These are phyloP conservation scores for Leccinum pachyderme DNA, from an alignment of 1,284 basidiomycete species.

Conservation along the genomic window DNA sequence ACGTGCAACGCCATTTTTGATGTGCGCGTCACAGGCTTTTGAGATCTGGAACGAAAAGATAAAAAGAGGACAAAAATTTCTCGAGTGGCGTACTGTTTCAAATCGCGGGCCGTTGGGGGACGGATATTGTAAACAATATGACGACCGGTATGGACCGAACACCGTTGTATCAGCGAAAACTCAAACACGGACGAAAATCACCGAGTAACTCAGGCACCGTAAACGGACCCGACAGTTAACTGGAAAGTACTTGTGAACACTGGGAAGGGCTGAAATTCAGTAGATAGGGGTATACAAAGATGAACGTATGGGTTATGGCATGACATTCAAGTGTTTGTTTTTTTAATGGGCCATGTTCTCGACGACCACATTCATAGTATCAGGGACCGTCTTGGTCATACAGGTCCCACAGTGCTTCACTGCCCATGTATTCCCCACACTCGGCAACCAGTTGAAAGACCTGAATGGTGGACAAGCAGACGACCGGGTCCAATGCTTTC, in stretches of 20 bases:
- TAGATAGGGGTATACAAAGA: neutral
- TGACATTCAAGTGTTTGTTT: neutral
- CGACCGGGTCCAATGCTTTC: neutral
- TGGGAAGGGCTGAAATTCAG: neutral
- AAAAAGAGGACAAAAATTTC: neutral
- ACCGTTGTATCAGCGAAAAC: neutral
- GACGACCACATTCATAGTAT: neutral
- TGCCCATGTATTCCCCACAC: neutral
- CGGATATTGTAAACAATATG: neutral
- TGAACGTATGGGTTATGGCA: neutral
- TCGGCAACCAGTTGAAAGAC: neutral
- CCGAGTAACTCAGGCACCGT: neutral
- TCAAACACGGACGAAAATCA: slow-evolving; percentile 1
- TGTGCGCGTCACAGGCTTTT: neutral
- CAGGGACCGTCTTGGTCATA: neutral
- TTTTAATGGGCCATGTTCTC: neutral
- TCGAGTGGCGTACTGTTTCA: neutral
- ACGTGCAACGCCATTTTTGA: neutral
- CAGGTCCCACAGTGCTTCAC: neutral
- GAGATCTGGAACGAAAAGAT: neutral
- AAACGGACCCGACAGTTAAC: neutral
- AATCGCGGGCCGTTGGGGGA: neutral
- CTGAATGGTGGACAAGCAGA: neutral
- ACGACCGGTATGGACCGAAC: neutral
- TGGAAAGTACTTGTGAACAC: neutral